Base-by-base conservation (phyloP, 2,329 filamentous ascomycete species). In the Lojkania enalia region DNA sequence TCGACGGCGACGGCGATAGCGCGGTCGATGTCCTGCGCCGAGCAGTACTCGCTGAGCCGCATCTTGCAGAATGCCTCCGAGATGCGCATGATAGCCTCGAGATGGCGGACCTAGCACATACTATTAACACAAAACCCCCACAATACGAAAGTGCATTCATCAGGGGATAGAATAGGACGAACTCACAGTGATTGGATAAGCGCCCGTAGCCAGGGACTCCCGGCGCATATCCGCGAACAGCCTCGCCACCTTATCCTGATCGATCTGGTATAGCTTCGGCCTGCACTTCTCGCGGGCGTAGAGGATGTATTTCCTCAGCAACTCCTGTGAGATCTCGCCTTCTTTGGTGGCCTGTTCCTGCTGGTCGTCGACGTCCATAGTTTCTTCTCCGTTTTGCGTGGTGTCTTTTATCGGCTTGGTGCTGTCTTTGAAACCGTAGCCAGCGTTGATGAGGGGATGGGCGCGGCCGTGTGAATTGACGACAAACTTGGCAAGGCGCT, bases 71-170 rank as follows among this genome's bases (percentile, higher is more conserved):
- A 99, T 0, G 91, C 76, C 70, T 99, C 94, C 45, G 85, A 86
- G 64, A 95, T 95, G 64, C 94, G 89, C 75, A 99, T 95, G 64
- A 97, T 96, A 51, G 92, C 92, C 79, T 99, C 94, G 23, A 99
- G 78, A 75, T 99, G 94, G 77, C 94, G 91, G 54, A 96, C 89
- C 90, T 96, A 55, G 16, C 9, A n/a, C 31, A 42, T 12, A 39
- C 64, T 40, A 67, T 54, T 30, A 37, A 16, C 7, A 39, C 13
- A n/a, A n/a, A n/a, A n/a, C n/a, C n/a, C n/a, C n/a, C 2, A 20
- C 19, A 43, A 16, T 5, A 19, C 11, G 25, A 29, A 3, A 5
- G 11, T 33, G 43, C 11, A n/a, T 27, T n/a, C n/a, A 27, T 33
- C n/a, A n/a, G 30, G 30, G 14, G 30, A 16, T 6, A 16, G 19